Base-by-base conservation (phyloP, 768 basidiomycete species). In the Amanita exitialis region DNA sequence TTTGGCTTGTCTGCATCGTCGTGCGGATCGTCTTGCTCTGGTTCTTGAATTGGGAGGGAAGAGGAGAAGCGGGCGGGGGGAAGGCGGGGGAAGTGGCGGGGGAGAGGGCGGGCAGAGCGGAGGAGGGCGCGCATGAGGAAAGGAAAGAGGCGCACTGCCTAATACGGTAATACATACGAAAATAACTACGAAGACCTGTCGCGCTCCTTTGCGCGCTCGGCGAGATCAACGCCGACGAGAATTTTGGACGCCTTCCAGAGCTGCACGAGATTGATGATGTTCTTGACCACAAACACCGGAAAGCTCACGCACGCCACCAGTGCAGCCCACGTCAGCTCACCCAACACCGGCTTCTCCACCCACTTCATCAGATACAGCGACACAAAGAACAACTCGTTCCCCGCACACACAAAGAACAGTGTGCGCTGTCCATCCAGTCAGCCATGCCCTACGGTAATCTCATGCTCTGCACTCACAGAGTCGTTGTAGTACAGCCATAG, bases 221-320 rank as follows among this genome's bases (percentile, higher is more conserved):
- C 89, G 43, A 96, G 69, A 62, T 96, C 93, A 9, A 96, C 88
- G 0, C 93, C 92, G 12, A 96, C 93, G 13, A 96, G 76, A 50
- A 92, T 90, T 68, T 92, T 92, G 32, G 88, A 86, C 23, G 96
- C 95, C 65, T 99, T 99, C 94, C 94, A 97, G 52, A 97, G 79
- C 66, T 99, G 96, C 6, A 99, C 93, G 30, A 88, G 66, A 64
- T 97, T 96, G 73, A 99, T 90, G 51, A 93, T 60, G 64, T 98
- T 96, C 73, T 98, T 99, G 55, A 73, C 62, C 13, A 79, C 57
- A 63, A 83, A 95, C 43, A 96, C 68, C 0, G 82, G 86, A 57
- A 73, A 73, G 34, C 79, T 82, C 25, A 78, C 4, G 35, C 70
- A 49, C 0, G 89, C 92, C 56, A 91, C 64, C 3, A 82, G 54